phyloP scores from a whole-genome alignment of 192 early-diverging fungal species.

The Helicostylum pulchrum region DNA sequence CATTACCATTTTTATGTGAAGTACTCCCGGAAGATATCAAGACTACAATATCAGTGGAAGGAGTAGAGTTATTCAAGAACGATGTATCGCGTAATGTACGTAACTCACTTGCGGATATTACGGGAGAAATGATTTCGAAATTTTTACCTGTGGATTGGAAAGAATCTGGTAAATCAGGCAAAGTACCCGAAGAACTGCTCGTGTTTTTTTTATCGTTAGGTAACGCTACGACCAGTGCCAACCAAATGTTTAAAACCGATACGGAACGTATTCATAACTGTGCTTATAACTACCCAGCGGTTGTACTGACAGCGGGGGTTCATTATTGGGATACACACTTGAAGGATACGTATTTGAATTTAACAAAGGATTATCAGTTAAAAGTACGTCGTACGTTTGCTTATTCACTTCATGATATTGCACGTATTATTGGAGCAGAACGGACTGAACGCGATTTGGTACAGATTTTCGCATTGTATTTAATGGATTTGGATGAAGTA shows the following conservation, averaged over 20 bases:
- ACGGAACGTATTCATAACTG: slow-evolving; percentile 53
- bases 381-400: slow-evolving; percentile 56
- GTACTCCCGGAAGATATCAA: slow-evolving; percentile 48
- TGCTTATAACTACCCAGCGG: slow-evolving; percentile 60
- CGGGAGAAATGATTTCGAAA: slow-evolving; percentile 56
- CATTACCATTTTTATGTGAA: slow-evolving; percentile 43
- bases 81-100: slow-evolving; percentile 55
- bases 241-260: slow-evolving; percentile 46
- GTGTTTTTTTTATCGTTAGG: slow-evolving; percentile 47
- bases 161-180: slow-evolving; percentile 24
- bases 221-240: slow-evolving; percentile 18
- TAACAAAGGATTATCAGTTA: slow-evolving; percentile 47
- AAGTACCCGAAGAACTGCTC: slow-evolving; percentile 48
- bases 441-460: slow-evolving; percentile 52
- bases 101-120: slow-evolving; percentile 50
- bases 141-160: slow-evolving; percentile 45
- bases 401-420: slow-evolving; percentile 60
- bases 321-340: slow-evolving; percentile 54
- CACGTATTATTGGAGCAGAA: slow-evolving; percentile 51
- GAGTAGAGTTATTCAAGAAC: slow-evolving; percentile 47
- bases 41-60: slow-evolving; percentile 40
- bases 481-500: slow-evolving; percentile 59
- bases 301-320: slow-evolving; percentile 52
- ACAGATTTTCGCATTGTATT: slow-evolving; percentile 49
- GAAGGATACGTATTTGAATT: slow-evolving; percentile 43